These are phyloP conservation scores for Apiotrichum gamsii DNA, from an alignment of 1,284 basidiomycete species.

Conservation along the genomic window DNA sequence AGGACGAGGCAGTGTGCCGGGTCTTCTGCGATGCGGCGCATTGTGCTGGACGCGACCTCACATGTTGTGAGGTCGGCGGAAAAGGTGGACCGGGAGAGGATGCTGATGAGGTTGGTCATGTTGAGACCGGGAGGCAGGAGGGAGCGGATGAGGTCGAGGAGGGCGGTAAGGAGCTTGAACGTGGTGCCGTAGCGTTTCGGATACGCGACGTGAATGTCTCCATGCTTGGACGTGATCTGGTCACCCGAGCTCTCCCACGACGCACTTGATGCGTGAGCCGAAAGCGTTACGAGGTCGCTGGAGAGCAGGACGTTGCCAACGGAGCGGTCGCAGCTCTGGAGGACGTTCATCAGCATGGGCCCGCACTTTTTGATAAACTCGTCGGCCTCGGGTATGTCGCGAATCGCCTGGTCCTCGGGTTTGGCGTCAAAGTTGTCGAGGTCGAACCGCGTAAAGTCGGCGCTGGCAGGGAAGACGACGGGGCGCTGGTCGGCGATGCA, in stretches of 20 bases:
- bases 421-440: constrained; percentile 56
- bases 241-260: constrained; percentile 42
- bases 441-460: constrained; percentile 59
- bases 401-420: constrained; percentile 48
- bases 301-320: constrained; percentile 74
- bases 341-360: constrained; percentile 59
- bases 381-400: constrained; percentile 54
- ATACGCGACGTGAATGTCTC: constrained; percentile 66
- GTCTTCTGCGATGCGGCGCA: constrained; percentile 68
- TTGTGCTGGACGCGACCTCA: constrained; percentile 61
- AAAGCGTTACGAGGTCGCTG: constrained; percentile 68
- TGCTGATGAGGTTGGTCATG: constrained; percentile 57
- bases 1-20: constrained; percentile 57
- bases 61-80: constrained; percentile 74
- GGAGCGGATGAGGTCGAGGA: constrained; percentile 81
- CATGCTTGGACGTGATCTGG: constrained; percentile 52
- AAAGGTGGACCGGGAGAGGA: constrained; percentile 72
- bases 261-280: constrained; percentile 56
- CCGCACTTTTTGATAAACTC: constrained; percentile 68
- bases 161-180: constrained; percentile 67
- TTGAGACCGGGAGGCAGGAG: constrained; percentile 53
- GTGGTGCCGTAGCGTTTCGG: constrained; percentile 58
- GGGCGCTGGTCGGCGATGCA: constrained; percentile 64
- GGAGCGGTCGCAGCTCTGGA: constrained; percentile 59
- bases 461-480: constrained; percentile 68